Evolutionary conservation across 441 rosid genomes (phyloP), one percentile per base, ranked within the genome.

Genomic region (Gossypium gossypioides): DNA sequence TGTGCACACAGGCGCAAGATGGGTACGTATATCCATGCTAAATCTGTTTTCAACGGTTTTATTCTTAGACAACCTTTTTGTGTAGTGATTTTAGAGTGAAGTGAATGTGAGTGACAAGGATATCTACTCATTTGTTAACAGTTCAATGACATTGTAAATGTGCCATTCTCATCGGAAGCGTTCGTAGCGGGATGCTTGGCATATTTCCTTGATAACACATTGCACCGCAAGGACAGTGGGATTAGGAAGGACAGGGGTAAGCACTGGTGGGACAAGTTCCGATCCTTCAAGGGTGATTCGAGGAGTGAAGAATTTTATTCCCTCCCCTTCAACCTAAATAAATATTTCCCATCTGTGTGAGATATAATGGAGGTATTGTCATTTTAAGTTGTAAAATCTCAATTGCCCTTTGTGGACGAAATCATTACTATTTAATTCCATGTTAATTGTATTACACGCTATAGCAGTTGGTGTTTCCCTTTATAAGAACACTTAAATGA

Each of bases 231-330:
- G 78, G 89, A 84, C 40, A 63, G 74, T 55, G 29, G 78, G 12
- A 72, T 88, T 67, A 86, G 89, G 88, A 95, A 92, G 82, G 99
- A 95, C 84, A 55, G 98, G 68, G 99, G 98, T 40, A 91, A 85
- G 81, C 96, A 91, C 78, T 95, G 99, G 99, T 95, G 99, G 99
- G 93, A 86, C 79, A 92, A 58, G 62, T 95, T 89, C 96, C 62
- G 80, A 81, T 75, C 89, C 21, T 95, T 78, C 90, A 74, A 89
- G 75, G 82, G 80, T 0, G 99, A 95, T 72, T 7, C 85, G 0
- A 88, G 99, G 78, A 95, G 87, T 27, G 87, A 83, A 59, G 99
- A 95, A 72, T 95, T 91, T 78, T 95, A 95, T 76, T 87, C 97
- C 66, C 86, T 95, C 74, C 99, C 99, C 21, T 92, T 92, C 85